Base-by-base conservation (phyloP, 768 basidiomycete genomes). In the Tephrocybe sp. region DNA sequence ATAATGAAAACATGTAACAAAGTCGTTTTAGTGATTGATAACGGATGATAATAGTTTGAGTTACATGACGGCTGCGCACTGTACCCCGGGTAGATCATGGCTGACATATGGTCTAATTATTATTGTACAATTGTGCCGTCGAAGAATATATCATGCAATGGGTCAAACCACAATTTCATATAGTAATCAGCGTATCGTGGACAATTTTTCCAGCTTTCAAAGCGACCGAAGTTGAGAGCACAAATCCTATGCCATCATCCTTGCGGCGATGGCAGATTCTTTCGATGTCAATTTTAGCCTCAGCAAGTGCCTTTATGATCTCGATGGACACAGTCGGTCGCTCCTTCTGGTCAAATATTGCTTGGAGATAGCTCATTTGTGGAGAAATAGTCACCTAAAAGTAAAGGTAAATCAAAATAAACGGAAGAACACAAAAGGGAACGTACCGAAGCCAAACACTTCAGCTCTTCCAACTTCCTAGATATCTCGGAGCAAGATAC, bases 1-100 rank as follows among this genome's bases (percentile, higher is more conserved):
- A 57, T 22, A 87, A 58, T 23, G n/a, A n/a, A n/a, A n/a, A n/a
- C n/a, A n/a, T n/a, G n/a, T n/a, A 26, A 7, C 3, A 26, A 26
- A 7, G 26, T 26, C 26, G 26, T 4, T 26, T 26, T 26, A n/a
- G n/a, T n/a, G n/a, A n/a, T 7, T 26, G 26, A 26, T 26, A 26
- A 26, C 4, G 7, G 26, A 26, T 26, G 26, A n/a, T n/a, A n/a
- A n/a, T n/a, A n/a, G n/a, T n/a, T n/a, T 26, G 26, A 26, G 26
- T 26, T 7, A 26, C 26, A 26, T 26, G 7, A 7, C 4, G 26
- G 26, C 26, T 26, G 4, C 7, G 26, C 26, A 7, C n/a, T n/a
- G n/a, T n/a, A n/a, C n/a, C n/a, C n/a, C n/a, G n/a, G n/a, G n/a
- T n/a, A n/a, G n/a, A n/a, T n/a, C n/a, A n/a, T n/a, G n/a, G n/a